Base-by-base conservation (phyloP, 192 early-diverging fungal genomes). In the Coemansia sp. region DNA sequence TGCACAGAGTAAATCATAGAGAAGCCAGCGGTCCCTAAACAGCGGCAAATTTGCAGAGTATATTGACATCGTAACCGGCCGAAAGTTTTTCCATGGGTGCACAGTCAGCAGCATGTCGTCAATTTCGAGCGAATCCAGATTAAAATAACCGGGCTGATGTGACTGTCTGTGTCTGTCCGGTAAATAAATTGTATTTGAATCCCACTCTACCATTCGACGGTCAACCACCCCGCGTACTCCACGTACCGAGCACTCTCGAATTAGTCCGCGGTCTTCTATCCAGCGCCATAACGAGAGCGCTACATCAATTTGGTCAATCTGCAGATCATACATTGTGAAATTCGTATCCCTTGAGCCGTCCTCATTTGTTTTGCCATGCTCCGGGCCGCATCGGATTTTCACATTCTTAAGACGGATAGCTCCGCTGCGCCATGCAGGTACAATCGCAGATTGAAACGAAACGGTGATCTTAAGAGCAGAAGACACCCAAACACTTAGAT, bases 351-450 rank as follows among this genome's bases (percentile, higher is more conserved):
- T 65, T 43, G 49, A 42, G 36, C 73, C 65, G 21, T 68, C 54
- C 8, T 37, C 66, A 12, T 62, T n/a, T 32, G 49, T 5, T 16
- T 16, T 54, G 16, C 76, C 83, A 45, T 85, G 79, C 64, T 85
- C 78, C 4, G 83, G 78, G 0, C 83, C 83, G 46, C 76, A 78
- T n/a, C 69, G 72, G 15, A 88, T 81, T 12, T 76, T 78, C 9
- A 99, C 94, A 74, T 98, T 98, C 40, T 86, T 90, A 15, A 99
- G 84, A 11, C 89, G 84, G 57, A 99, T 95, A 8, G 87, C 86
- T 10, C 96, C 96, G 19, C 90, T 87, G 48, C 91, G 86, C 97
- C 97, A 99, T 40, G 90, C 90, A 0, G 97, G 97, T 6, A 93
- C 88, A 58, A 97, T 95, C 5, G 93, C 94, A 5, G 92, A 90